A percentile compares a stretch with the other conserved stretches of the same genome.
Conservation (phyloP, 2,329 filamentous ascomycete genomes). For the Fusarium liriodendri region DNA sequence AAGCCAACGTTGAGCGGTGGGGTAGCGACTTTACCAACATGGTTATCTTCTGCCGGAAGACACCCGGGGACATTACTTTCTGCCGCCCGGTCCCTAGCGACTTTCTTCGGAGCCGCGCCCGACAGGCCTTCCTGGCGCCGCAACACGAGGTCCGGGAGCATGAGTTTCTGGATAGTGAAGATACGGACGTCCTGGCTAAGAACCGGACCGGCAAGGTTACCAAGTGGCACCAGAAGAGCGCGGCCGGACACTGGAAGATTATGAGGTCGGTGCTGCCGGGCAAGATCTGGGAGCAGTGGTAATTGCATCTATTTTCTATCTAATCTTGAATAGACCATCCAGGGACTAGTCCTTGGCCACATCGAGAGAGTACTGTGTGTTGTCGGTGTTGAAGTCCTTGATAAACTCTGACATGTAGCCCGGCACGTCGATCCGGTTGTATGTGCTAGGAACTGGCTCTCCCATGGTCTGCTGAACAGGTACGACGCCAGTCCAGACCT, state of each 20-base stretch:
- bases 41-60: conserved; percentile 91
- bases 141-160: conserved; percentile 72
- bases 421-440: conserved; percentile 72
- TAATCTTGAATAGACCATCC: conserved; percentile 5
- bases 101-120: conserved; percentile 76
- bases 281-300: conserved; percentile 87
- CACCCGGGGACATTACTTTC: conserved; percentile 67
- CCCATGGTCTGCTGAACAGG: conserved; percentile 74
- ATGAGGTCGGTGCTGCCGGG: conserved; percentile 88
- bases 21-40: conserved; percentile 90
- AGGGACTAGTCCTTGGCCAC: conserved; percentile 38
- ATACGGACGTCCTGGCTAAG: conserved; percentile 65
- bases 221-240: conserved; percentile 79
- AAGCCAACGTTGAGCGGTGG: conserved; percentile 58
- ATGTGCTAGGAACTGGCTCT: conserved; percentile 68
- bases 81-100: conserved; percentile 73
- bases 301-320: conserved; percentile 6
- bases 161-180: conserved; percentile 58
- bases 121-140: conserved; percentile 78
- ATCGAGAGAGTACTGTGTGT: conserved; percentile 43
- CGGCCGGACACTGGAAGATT: conserved; percentile 87
- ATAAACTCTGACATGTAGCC: conserved; percentile 65
- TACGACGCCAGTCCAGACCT: conserved; percentile 67
- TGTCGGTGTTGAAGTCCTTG: conserved; percentile 52
- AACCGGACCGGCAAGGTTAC: conserved; percentile 76